Evolutionary conservation across 257 asterid species (phyloP), one percentile per base, ranked within the genome.

Genomic region (Parsonsia alboflavescens): DNA sequence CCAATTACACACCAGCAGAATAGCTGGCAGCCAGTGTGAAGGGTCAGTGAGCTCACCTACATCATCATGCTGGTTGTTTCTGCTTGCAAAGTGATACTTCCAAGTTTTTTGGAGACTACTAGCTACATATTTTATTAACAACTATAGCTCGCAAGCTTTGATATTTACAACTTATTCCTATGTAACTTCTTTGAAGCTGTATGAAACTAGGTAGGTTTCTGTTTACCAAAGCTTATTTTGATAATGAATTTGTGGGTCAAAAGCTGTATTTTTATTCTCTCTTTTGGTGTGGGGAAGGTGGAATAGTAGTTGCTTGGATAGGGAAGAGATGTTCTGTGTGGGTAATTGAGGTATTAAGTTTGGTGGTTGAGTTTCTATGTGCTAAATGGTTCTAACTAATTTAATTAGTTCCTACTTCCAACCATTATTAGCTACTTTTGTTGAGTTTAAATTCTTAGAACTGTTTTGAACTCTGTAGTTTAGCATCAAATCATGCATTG

Each of bases 21-120:
- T 73, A 58, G 79, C 86, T 86, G 80, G 65, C 21, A 46, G 50
- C 72, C 78, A 80, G 85, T 80, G 82, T 88, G 87, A 78, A 75
- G 82, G 88, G 88, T 81, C 88, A 81, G 85, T 84, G 76, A 62
- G 85, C 80, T 70, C 80, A 86, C 89, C 86, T 82, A 82, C 39
- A 76, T 52, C 71, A 64, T 46, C 46, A 22, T 71, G 75, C 75
- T 71, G 36, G 57, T 71, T 53, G 50, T 71, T 71, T 71, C 49
- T 50, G 24, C 16, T 53, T 30, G 16, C 24, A 39, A 28, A 30
- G 36, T 36, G 65, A 44, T 36, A 19, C 75, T 33, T 9, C 2
- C 19, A 19, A 33, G 52, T 21, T 22, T 21, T 21, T 17, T 5
- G 36, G 28, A 19, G 65, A 21, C 36, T 71, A 53, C 46, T 53